Evolutionary conservation across 495 filamentous ascomycete species (phyloP).

Genomic region (Penicillium longicatenatum): DNA sequence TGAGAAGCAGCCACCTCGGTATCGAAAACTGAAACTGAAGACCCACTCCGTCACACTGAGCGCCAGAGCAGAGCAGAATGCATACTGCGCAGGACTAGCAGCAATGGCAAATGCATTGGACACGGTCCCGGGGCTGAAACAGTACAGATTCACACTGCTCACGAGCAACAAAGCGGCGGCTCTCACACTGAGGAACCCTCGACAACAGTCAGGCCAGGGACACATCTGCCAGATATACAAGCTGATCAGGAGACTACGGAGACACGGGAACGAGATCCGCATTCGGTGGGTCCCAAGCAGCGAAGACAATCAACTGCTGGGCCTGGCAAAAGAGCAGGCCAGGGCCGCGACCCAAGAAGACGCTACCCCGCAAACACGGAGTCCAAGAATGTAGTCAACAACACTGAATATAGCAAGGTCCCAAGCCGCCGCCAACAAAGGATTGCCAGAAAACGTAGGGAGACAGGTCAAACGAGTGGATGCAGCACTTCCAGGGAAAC

Average conservation of each 20-base stretch:
- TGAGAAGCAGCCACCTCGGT: too few species aligned
- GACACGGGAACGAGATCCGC: conserved; percentile 16
- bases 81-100: too few species aligned
- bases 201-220: neutral
- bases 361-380: conserved; percentile 11
- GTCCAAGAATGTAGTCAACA: conserved; percentile 6
- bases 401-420: conserved; percentile 6
- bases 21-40: too few species aligned
- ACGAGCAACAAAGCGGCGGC: conserved; percentile 1
- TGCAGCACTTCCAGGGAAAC: conserved; percentile 30
- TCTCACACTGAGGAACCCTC: conserved; percentile 1
- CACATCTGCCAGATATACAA: too few species aligned
- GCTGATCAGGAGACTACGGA: neutral
- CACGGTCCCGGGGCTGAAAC: conserved; percentile 3
- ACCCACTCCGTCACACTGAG: too few species aligned
- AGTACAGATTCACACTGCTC: conserved; percentile 5
- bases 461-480: conserved; percentile 32
- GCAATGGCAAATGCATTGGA: too few species aligned
- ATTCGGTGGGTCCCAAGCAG: conserved; percentile 15
- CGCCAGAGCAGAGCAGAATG: too few species aligned
- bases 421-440: conserved; percentile 12
- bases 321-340: conserved; percentile 25
- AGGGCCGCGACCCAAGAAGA: conserved; percentile 15
- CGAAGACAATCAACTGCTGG: conserved; percentile 19
- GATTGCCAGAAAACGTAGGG: conserved; percentile 21